A percentile compares a stretch with the other conserved stretches of the same genome.
These are phyloP conservation scores for Heterococcus sp. DNA, from an alignment of 108 stramenopile genomes.

Conservation along the genomic window DNA sequence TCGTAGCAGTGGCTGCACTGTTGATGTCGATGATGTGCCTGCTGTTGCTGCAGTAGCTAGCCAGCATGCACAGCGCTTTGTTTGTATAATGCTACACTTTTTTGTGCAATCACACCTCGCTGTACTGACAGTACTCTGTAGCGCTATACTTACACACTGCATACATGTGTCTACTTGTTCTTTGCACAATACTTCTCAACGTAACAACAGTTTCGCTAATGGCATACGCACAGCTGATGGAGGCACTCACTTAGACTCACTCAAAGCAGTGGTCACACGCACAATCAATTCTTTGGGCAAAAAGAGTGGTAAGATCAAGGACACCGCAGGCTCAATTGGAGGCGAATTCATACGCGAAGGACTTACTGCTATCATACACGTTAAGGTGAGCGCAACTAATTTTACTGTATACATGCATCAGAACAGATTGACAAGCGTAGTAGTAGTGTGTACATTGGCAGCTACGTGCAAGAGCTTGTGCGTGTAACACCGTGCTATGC, in stretches of 20 bases:
- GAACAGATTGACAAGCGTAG: background rate
- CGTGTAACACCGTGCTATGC: too few species aligned
- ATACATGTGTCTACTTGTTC: too few species aligned
- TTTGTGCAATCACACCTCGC: too few species aligned
- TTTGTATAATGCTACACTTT: too few species aligned
- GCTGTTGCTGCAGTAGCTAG: too few species aligned
- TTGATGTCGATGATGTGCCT: too few species aligned
- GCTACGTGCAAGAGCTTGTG: too few species aligned
- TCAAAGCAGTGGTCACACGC: constrained; percentile 79
- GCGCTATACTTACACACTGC: too few species aligned
- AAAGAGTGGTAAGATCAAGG: constrained; percentile 74
- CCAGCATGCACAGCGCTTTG: too few species aligned
- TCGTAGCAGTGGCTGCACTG: too few species aligned
- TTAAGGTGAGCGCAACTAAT: constrained; percentile 78
- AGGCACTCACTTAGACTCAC: constrained; percentile 86
- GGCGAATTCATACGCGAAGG: constrained; percentile 91
- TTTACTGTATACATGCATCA: constrained; percentile 50
- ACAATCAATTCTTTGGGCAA: constrained; percentile 73
- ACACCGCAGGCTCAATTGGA: constrained; percentile 63
- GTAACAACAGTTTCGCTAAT: constrained; percentile 70
- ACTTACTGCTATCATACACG: constrained; percentile 75
- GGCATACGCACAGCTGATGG: constrained; percentile 83
- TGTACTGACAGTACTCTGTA: too few species aligned
- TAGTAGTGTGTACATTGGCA: too few species aligned
- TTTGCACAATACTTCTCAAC: background rate